A percentile compares a stretch with the other conserved stretches of the same genome.
Evolutionary conservation across 2,329 filamentous ascomycete genomes (phyloP).

Genomic region (Xylariaceae sp.): DNA sequence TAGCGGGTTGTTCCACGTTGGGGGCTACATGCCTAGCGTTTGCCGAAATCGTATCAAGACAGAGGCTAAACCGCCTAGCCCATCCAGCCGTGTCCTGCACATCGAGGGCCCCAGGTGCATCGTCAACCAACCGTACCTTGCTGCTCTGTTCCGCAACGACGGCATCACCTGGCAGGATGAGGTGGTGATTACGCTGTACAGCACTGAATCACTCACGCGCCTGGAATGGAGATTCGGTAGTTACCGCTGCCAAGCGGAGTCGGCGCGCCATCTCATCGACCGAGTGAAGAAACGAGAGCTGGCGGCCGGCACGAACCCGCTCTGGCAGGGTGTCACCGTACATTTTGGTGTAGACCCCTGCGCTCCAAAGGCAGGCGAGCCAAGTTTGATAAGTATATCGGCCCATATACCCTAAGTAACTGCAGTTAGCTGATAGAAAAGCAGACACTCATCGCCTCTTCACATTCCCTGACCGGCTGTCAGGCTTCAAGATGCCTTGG

Average conservation of each 20-base stretch:
- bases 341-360: conserved; percentile 22
- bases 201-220: conserved; percentile 23
- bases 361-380: conserved; percentile 6
- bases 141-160: conserved; percentile 37
- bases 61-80: conserved; percentile 25
- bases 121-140: conserved; percentile 40
- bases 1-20: conserved; percentile 39
- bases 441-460: neutral
- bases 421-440: neutral
- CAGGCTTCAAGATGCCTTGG: neutral
- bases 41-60: conserved; percentile 46
- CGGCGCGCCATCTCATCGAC: conserved; percentile 30
- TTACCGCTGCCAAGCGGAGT: conserved; percentile 50
- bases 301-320: neutral
- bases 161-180: conserved; percentile 46
- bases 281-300: conserved; percentile 8
- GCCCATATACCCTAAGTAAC: neutral
- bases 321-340: conserved; percentile 17
- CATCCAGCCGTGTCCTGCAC: conserved; percentile 44
- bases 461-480: neutral
- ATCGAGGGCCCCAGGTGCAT: conserved; percentile 42
- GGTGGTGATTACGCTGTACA: conserved; percentile 32
- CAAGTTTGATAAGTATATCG: neutral
- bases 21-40: conserved; percentile 36
- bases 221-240: conserved; percentile 52